Conservation (phyloP, 352 stramenopile species). For the Pythium diclinum region DNA sequence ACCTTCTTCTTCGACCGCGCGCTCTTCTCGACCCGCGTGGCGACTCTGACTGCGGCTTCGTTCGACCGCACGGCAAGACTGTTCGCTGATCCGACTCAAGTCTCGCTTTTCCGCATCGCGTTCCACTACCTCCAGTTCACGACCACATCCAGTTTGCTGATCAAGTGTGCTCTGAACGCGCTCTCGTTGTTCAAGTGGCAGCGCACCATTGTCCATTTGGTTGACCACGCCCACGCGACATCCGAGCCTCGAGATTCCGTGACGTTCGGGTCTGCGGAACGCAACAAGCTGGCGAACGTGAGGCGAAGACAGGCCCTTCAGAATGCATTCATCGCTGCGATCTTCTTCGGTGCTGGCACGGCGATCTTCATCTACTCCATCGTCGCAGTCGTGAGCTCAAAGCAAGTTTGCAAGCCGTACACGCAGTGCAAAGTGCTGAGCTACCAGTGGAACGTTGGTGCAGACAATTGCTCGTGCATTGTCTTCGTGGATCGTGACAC, state of each 20-base stretch:
- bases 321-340: background rate
- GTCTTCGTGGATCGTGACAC: conserved; percentile 23
- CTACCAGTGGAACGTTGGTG: conserved; percentile 28
- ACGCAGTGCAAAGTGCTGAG: conserved; percentile 22
- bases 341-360: conserved; percentile 10
- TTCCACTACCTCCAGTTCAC: conserved; percentile 49
- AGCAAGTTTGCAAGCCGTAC: background rate
- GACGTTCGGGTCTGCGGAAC: background rate
- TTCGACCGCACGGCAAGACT: conserved; percentile 45
- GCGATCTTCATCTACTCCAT: conserved; percentile 23
- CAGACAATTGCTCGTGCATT: conserved; percentile 21
- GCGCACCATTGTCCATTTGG: conserved; percentile 30
- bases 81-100: conserved; percentile 40
- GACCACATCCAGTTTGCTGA: conserved; percentile 19
- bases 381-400: conserved; percentile 8
- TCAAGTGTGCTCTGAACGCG: conserved; percentile 37
- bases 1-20: conserved; percentile 42
- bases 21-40: conserved; percentile 35
- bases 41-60: conserved; percentile 25
- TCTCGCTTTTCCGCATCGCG: conserved; percentile 41
- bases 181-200: conserved; percentile 45
- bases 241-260: background rate
- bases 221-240: background rate
- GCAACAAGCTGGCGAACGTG: too few species aligned
- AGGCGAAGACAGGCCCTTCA: background rate